Conservation (phyloP, 192 early-diverging fungal species). For the Phycomyces nitens region DNA sequence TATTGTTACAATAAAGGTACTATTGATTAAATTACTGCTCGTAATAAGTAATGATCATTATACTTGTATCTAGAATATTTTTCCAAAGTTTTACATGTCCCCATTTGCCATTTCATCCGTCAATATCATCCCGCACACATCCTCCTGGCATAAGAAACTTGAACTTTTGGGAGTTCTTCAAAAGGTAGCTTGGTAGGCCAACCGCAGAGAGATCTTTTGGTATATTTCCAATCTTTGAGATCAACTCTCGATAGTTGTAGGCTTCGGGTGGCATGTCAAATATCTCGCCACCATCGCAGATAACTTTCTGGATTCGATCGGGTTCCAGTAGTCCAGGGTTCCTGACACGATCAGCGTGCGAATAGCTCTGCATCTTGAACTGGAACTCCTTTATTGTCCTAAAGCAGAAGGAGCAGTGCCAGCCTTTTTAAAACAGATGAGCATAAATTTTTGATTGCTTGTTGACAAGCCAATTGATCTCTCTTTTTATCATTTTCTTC, state of each 20-base stretch:
- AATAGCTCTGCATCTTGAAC: constrained; percentile 64
- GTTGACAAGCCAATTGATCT: too few species aligned
- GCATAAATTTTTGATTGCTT: background rate
- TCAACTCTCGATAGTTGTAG: constrained; percentile 50
- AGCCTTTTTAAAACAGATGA: constrained; percentile 27
- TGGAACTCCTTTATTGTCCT: constrained; percentile 47
- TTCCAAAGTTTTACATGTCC: too few species aligned
- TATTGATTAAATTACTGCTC: too few species aligned
- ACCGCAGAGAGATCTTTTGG: constrained; percentile 38
- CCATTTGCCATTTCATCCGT: too few species aligned
- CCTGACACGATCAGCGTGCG: constrained; percentile 53
- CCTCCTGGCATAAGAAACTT: constrained; percentile 39
- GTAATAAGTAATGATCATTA: too few species aligned
- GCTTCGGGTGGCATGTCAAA: constrained; percentile 65
- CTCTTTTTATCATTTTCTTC: too few species aligned
- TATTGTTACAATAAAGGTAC: too few species aligned
- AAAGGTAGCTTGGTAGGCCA: constrained; percentile 38
- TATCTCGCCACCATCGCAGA: constrained; percentile 63
- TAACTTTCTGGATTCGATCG: constrained; percentile 41
- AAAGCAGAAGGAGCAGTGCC: constrained; percentile 69
- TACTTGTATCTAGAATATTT: too few species aligned
- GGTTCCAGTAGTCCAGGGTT: constrained; percentile 29
- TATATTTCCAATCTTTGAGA: constrained; percentile 40
- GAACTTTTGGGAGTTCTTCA: constrained; percentile 30
- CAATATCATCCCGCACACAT: constrained; percentile 27